Conservation (phyloP, 2,329 filamentous ascomycete genomes). For the Juglanconis sp. region DNA sequence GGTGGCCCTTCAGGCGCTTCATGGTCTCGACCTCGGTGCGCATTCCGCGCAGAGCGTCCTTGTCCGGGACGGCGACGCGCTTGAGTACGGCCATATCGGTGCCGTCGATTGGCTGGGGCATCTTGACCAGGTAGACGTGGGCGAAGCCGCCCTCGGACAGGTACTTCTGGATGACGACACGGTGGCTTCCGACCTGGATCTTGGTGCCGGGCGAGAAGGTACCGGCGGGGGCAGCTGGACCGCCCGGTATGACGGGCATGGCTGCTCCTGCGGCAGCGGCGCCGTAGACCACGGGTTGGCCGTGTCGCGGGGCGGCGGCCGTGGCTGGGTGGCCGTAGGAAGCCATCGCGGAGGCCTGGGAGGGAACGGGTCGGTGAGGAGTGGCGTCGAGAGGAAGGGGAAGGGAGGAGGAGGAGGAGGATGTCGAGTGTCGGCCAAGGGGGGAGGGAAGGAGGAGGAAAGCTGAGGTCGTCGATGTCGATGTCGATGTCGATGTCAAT, state of each 20-base stretch:
- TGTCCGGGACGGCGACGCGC: conserved; percentile 93
- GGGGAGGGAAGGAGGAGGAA: conserved; percentile 1
- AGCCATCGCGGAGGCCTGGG: conserved; percentile 30
- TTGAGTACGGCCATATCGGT: conserved; percentile 85
- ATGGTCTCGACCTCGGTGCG: conserved; percentile 98
- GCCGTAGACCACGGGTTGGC: conserved; percentile 43
- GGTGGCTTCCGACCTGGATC: conserved; percentile 90
- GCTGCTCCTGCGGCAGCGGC: conserved; percentile 26
- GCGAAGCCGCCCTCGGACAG: conserved; percentile 97
- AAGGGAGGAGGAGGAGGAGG: conserved; percentile 2
- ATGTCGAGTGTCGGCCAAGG: conserved; percentile 1
- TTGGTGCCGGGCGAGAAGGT: conserved; percentile 93
- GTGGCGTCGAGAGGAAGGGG: conserved; percentile 10
- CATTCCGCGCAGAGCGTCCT: conserved; percentile 92
- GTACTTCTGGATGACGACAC: conserved; percentile 93
- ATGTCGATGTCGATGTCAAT: background rate
- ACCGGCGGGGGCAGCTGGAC: conserved; percentile 60
- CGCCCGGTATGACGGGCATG: conserved; percentile 33
- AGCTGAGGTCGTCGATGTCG: background rate
- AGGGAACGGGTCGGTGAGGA: background rate
- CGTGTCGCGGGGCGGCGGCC: conserved; percentile 36
- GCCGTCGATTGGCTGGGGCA: conserved; percentile 73
- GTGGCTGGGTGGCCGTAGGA: conserved; percentile 37
- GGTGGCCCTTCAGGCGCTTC: conserved; percentile 98
- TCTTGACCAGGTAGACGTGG: conserved; percentile 93